These are phyloP conservation scores for Trypanosoma avium DNA, from an alignment of 208 protist genomes.

Conservation along the genomic window DNA sequence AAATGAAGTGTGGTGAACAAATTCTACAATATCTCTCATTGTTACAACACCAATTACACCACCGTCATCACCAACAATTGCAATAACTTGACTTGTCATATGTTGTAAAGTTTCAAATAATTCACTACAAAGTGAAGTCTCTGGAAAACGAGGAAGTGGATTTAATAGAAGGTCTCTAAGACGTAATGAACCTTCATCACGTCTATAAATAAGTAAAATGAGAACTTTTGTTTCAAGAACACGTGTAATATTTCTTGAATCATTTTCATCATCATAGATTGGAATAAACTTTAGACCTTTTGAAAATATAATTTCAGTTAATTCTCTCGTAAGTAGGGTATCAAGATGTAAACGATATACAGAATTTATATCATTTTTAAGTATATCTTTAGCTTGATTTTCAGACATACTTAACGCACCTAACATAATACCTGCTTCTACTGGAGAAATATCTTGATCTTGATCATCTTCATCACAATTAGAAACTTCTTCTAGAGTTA, in stretches of 20 bases:
- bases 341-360: slow-evolving; percentile 59
- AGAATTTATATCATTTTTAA: slow-evolving; percentile 35
- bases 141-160: slow-evolving; percentile 39
- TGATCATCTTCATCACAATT: slow-evolving; percentile 9
- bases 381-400: slow-evolving; percentile 45
- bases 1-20: slow-evolving; percentile 61
- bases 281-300: slow-evolving; percentile 60
- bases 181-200: slow-evolving; percentile 30
- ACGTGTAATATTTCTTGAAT: slow-evolving; percentile 42
- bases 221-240: slow-evolving; percentile 62
- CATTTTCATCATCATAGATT: slow-evolving; percentile 49
- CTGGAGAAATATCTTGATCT: slow-evolving; percentile 53
- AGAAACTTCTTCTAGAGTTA: slow-evolving; percentile 16
- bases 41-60: slow-evolving; percentile 52
- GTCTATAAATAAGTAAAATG: slow-evolving; percentile 53
- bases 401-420: slow-evolving; percentile 67
- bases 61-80: slow-evolving; percentile 30
- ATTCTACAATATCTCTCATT: slow-evolving; percentile 54
- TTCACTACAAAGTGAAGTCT: slow-evolving; percentile 39
- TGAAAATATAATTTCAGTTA: slow-evolving; percentile 43
- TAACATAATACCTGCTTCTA: slow-evolving; percentile 69
- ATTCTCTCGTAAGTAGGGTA: slow-evolving; percentile 34
- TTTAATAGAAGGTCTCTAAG: slow-evolving; percentile 58
- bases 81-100: slow-evolving; percentile 42
- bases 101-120: slow-evolving; percentile 47